Evolutionary conservation across 2,329 filamentous ascomycete species (phyloP), one percentile per base, ranked within the genome.

Genomic region (Blumeriella jaapii): DNA sequence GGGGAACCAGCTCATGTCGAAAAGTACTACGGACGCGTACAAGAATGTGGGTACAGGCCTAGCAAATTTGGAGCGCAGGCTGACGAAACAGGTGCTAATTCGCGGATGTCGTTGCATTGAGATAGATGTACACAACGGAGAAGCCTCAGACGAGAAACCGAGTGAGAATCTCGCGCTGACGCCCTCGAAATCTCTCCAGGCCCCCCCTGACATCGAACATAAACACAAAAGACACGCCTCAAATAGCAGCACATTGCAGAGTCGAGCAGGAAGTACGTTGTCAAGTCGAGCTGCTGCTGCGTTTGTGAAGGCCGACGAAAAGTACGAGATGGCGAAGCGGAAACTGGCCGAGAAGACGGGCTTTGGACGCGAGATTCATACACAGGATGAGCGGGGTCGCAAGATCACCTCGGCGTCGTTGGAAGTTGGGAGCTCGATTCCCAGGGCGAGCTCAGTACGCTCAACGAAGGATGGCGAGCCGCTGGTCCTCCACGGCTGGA

Each of bases 111-210:
- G 87, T 42, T 95, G 86, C 53, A 85, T 95, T 29, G 87, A 95
- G 57, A 91, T 95, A 36, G 89, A 95, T 53, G 85, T 95, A 3
- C 94, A 87, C 82, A 83, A 95, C 57, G 83, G 85, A 9, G 63
- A 71, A 29, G 49, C 55, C 5, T 36, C 52, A 26, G 46, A 53
- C n/a, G 52, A 56, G 10, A 53, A 53, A 29, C 44, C 43, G 9
- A 42, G 38, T 7, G 48, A 45, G 6, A 25, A 24, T 18, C 31
- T 39, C 18, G 39, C 41, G 9, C 33, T 17, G 9, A 25, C 42
- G 19, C 29, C 35, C 6, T 31, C 35, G 27, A 34, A 37, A 12
- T 32, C 35, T 27, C 24, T 35, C 5, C 49, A 14, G 39, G 53
- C 44, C 48, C 53, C 42, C 56, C 63, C 12, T 57, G 59, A 58